Evolutionary conservation across 2,329 filamentous ascomycete genomes (phyloP).

Genomic region (Zymoseptoria passerinii): DNA sequence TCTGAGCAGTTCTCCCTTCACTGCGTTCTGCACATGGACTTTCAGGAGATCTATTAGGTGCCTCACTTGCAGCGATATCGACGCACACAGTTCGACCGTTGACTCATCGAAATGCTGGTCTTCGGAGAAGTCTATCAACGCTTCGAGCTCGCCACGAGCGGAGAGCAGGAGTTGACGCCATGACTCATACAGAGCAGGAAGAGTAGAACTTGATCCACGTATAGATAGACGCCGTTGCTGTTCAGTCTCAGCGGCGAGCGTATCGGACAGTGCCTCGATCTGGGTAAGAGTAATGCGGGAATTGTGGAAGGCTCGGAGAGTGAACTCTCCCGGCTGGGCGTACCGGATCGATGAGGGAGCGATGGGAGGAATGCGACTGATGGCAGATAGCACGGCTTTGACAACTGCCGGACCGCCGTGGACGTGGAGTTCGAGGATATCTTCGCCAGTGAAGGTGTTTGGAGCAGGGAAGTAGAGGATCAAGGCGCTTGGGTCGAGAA

Average conservation of each 20-base stretch:
- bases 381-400: slow-evolving; percentile 72
- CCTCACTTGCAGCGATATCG: slow-evolving; percentile 58
- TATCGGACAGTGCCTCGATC: slow-evolving; percentile 57
- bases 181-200: slow-evolving; percentile 68
- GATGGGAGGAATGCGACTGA: slow-evolving; percentile 35
- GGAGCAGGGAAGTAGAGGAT: slow-evolving; percentile 76
- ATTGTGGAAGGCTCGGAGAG: slow-evolving; percentile 82
- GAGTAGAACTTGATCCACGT: slow-evolving; percentile 56
- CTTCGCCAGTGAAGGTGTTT: slow-evolving; percentile 81
- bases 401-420: slow-evolving; percentile 87
- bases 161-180: slow-evolving; percentile 73
- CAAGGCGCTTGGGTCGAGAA: slow-evolving; percentile 70
- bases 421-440: slow-evolving; percentile 87
- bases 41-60: slow-evolving; percentile 55
- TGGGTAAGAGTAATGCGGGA: slow-evolving; percentile 78
- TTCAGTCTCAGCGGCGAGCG: slow-evolving; percentile 65
- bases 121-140: slow-evolving; percentile 92
- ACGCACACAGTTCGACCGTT: slow-evolving; percentile 60
- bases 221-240: slow-evolving; percentile 85
- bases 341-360: slow-evolving; percentile 54
- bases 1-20: slow-evolving; percentile 73
- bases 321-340: slow-evolving; percentile 93
- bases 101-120: slow-evolving; percentile 96
- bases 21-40: slow-evolving; percentile 65
- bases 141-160: slow-evolving; percentile 85